These are phyloP conservation scores for Arxiozyma bovina DNA, from an alignment of 1,139 yeast species.

Conservation along the genomic window DNA sequence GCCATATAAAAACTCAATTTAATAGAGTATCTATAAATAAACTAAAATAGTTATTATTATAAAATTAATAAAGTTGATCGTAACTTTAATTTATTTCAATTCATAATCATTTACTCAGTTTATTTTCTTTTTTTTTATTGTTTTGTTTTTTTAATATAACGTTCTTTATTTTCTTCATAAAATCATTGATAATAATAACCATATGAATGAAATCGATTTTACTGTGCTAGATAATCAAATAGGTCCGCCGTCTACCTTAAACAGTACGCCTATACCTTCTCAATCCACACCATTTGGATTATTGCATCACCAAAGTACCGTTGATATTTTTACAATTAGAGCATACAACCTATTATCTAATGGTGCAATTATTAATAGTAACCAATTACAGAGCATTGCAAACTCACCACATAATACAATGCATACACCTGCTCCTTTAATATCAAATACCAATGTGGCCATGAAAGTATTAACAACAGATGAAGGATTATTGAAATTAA, in stretches of 20 bases:
- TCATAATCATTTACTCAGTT: not conserved
- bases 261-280: not conserved
- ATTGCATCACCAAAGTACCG: constrained; percentile 27
- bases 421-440: constrained; percentile 15
- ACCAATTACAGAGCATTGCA: constrained; percentile 15
- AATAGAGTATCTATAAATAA: too few species aligned
- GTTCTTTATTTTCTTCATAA: not conserved
- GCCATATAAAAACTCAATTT: too few species aligned
- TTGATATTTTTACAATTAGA: constrained; percentile 28
- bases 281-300: constrained; percentile 1
- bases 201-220: constrained; percentile 5
- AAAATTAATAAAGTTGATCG: not conserved
- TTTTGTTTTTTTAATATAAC: too few species aligned
- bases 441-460: constrained; percentile 2
- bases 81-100: too few species aligned
- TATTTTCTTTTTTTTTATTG: not conserved
- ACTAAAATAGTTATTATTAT: not conserved
- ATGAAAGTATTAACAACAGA: constrained; percentile 1
- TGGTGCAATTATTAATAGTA: constrained; percentile 20
- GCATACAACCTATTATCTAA: constrained; percentile 25
- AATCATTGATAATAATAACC: not conserved
- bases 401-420: constrained; percentile 21
- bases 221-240: not conserved
- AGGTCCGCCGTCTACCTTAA: constrained; percentile 1
- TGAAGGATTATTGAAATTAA: not conserved